Evolutionary conservation across 768 basidiomycete species (phyloP).

Genomic region (Terana coerulea): DNA sequence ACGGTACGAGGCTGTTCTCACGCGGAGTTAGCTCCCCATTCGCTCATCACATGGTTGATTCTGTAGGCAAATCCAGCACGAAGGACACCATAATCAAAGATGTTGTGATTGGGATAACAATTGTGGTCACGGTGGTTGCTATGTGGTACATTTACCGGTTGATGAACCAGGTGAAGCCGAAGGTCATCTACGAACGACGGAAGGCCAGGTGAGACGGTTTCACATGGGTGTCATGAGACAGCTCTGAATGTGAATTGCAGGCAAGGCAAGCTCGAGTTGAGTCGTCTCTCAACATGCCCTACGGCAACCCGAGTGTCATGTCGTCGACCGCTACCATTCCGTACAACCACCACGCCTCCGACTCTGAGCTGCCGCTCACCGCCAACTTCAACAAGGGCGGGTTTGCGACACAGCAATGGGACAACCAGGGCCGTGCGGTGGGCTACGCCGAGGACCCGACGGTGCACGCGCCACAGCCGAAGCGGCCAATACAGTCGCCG

Average conservation of each 20-base stretch:
- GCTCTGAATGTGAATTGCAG: constrained; percentile 26
- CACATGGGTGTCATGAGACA: neutral
- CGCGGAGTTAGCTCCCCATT: no score
- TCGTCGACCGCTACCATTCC: constrained; percentile 29
- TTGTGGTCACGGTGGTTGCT: constrained; percentile 67
- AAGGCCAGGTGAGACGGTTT: constrained; percentile 53
- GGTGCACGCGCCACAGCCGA: constrained; percentile 51
- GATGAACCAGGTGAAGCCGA: constrained; percentile 67
- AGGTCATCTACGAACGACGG: constrained; percentile 64
- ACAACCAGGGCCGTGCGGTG: constrained; percentile 43
- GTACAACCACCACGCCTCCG: constrained; percentile 36
- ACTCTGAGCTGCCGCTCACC: constrained; percentile 40
- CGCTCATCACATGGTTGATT: neutral
- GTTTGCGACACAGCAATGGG: constrained; percentile 43
- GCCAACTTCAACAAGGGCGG: constrained; percentile 25
- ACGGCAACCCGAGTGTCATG: constrained; percentile 19
- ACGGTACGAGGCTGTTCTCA: neutral
- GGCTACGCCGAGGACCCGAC: constrained; percentile 43
- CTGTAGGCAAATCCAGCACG: constrained; percentile 30
- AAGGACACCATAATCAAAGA: constrained; percentile 66
- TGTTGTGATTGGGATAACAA: constrained; percentile 60
- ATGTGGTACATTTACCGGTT: constrained; percentile 80
- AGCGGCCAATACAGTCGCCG: constrained; percentile 5
- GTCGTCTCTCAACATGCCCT: constrained; percentile 13
- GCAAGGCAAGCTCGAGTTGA: constrained; percentile 44